These are phyloP conservation scores for Wallacemonas rigidus DNA, from an alignment of 208 protist species.

Conservation along the genomic window DNA sequence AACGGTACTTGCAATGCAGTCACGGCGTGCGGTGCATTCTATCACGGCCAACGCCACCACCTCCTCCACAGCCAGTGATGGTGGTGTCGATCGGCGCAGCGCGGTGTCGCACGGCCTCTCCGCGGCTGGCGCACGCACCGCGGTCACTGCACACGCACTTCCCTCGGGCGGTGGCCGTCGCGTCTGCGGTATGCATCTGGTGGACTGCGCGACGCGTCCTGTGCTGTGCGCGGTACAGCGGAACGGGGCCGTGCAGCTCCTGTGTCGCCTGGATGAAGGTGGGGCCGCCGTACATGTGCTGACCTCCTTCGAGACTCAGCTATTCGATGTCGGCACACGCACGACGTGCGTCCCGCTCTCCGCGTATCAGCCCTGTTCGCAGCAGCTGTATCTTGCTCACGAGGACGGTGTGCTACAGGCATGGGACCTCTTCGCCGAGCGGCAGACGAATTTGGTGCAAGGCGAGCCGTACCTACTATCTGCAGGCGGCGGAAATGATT, in stretches of 20 bases:
- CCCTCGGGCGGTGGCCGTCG: slow-evolving; percentile 4
- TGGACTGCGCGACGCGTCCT: slow-evolving; percentile 63
- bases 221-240: slow-evolving; percentile 76
- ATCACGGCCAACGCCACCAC: too few relatives aligned
- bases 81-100: too few relatives aligned
- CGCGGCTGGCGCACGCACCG: slow-evolving; percentile 16
- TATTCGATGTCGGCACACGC: slow-evolving; percentile 28
- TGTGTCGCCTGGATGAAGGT: slow-evolving; percentile 46
- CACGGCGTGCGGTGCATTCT: too few relatives aligned
- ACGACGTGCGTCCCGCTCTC: slow-evolving; percentile 55
- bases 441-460: slow-evolving; percentile 16
- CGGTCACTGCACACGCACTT: not conserved
- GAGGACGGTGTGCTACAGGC: slow-evolving; percentile 28
- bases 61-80: too few relatives aligned
- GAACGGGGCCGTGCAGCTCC: slow-evolving; percentile 67
- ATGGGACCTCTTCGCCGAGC: slow-evolving; percentile 25
- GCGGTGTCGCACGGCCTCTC: not conserved
- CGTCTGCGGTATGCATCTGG: slow-evolving; percentile 61
- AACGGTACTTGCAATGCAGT: too few relatives aligned
- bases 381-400: slow-evolving; percentile 55
- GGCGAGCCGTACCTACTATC: slow-evolving; percentile 7
- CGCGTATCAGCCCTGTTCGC: slow-evolving; percentile 57
- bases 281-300: slow-evolving; percentile 43
- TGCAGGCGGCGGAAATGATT: slow-evolving; percentile 1
- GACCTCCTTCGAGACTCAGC: slow-evolving; percentile 56